Base-by-base conservation (phyloP, 768 basidiomycete species). In the Asterophora lycoperdoides region DNA sequence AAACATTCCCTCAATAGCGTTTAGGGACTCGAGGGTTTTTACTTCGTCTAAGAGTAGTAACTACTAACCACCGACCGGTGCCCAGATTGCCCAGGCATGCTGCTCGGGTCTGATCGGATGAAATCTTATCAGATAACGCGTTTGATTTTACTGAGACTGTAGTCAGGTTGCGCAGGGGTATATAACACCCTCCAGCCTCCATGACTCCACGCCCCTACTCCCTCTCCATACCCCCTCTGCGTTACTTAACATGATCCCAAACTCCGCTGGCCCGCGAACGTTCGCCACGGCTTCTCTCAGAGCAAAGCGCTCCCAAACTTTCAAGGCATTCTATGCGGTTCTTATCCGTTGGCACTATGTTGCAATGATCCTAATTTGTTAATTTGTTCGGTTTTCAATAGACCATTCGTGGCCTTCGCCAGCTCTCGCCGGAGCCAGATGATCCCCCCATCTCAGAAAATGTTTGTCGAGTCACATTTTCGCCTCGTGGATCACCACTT, bases 301-400 rank as follows among this genome's bases (percentile, higher is more conserved):
- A 35, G 50, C 68, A 14, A 68, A 59, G 44, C 72, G 71, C 39
- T 62, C 65, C 17, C 70, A 70, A 28, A 65, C 74, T 1, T 73
- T 70, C 60, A 76, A 66, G 41, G 79, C 81, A 3, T 78, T 72
- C 52, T 81, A 80, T 58, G 78, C 83, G 10, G 82, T 85, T 49
- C 30, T 77, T 71, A 33, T 44, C 26, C 37, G 23, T 18, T 26
- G 3, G 23, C 23, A 23, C 6, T 3, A 23, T 23, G 3, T 46
- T 23, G 38, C 14, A 17, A 23, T 2, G 30, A 36, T 44, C 43
- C 32, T 51, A 19, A 34, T 43, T 11, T 44, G n/a, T 61, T 17
- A 60, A 59, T 52, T 49, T 10, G 44, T 15, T 14, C 30, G 5
- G 9, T 10, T 41, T 51, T 52, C 42, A 41, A 41, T 54, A 80